Conservation (phyloP, 768 basidiomycete species). For the Trametes cinnabarina region DNA sequence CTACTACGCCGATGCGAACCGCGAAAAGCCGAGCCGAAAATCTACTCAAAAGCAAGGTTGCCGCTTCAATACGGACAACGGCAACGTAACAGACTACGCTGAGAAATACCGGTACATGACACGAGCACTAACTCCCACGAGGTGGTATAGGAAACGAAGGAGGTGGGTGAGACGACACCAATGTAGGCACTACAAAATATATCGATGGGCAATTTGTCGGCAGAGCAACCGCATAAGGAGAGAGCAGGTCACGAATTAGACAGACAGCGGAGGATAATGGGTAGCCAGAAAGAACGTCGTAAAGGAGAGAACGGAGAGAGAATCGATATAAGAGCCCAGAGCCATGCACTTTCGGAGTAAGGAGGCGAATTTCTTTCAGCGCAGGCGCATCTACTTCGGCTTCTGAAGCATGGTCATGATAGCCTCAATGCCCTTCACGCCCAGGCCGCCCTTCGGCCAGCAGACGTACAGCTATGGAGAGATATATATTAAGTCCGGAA, state of each 20-base stretch:
- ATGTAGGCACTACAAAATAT: not conserved
- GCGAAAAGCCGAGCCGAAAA: no score
- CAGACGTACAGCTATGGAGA: constrained; percentile 33
- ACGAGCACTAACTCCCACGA: not conserved
- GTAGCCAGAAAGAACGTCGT: not conserved
- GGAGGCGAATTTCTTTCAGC: not conserved
- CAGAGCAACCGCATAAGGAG: no score
- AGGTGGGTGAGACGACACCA: not conserved
- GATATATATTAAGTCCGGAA: no score
- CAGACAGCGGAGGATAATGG: no score
- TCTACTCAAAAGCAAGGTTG: not conserved
- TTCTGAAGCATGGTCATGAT: constrained; percentile 34
- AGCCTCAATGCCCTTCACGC: constrained; percentile 33
- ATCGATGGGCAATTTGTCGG: no score
- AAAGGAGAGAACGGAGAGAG: not conserved
- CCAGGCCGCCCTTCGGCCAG: constrained; percentile 34
- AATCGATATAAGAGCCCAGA: not conserved
- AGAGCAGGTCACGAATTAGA: no score
- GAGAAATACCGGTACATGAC: not conserved
- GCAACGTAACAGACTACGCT: no score
- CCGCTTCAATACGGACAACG: no score
- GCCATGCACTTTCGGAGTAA: not conserved
- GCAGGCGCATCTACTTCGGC: constrained; percentile 25
- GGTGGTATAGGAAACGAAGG: not conserved
- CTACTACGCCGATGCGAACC: not conserved